Base-by-base conservation (phyloP, 495 filamentous ascomycete genomes). In the Penicillium diatomitis region DNA sequence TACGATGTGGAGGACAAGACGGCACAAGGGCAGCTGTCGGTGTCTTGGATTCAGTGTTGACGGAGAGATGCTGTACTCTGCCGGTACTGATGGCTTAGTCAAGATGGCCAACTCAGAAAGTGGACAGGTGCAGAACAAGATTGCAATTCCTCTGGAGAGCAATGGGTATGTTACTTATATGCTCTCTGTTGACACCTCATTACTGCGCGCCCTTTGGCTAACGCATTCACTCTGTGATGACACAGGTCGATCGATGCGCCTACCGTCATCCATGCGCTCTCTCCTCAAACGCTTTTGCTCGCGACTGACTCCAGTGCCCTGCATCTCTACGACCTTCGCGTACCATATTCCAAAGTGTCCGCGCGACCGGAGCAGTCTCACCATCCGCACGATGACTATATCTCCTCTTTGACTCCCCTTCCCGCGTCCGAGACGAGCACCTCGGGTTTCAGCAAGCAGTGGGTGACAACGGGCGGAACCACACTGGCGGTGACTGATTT, bases 1-100 rank as follows among this genome's bases (percentile, higher is more conserved):
- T 53, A 90, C 83, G 2, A 75, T 79, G 58, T 98, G 92, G 92
- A 77, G 81, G 49, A 97, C 92, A 2, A 75, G 81, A 47, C 76
- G 92, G 45, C 92, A 98, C 65, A 90, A 94, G 72, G 92, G 89
- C 4, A 95, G 89, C 68, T 96, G 90, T 60, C 76, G 92, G 33
- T 78, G 76, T 42, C 69, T 96, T 45, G 77, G 74, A 6, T 97
- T 90, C 60, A 84, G 82, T 50, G 59, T 78, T 44, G 90, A 95
- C 56, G 90, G 89, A 10, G 67, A 78, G 49, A 68, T 74, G 34
- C 73, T 97, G 46, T 96, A 89, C 65, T 95, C 90, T 0, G 85
- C 88, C 12, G 94, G 92, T 38, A 91, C 84, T 40, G 94, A 98
- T 70, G 83, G 86, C 27, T 65, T 97, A 34, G 77, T 98, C 48